Base-by-base conservation (phyloP, 139 green algal genomes). In the Tetradesmus obliquus region DNA sequence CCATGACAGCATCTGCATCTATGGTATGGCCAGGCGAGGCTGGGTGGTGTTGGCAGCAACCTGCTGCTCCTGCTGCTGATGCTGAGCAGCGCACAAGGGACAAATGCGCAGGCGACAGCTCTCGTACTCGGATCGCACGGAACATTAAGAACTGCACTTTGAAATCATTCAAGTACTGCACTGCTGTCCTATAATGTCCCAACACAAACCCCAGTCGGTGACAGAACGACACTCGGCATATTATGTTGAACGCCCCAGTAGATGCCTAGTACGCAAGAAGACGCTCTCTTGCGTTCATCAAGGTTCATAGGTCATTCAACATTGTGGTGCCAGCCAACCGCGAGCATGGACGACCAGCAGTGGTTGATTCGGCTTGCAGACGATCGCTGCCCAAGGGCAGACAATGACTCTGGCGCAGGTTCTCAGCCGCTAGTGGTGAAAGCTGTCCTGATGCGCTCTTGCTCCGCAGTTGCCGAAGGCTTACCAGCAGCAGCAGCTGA, bases 1-100 rank as follows among this genome's bases (percentile, higher is more conserved):
- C 60, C 84, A 82, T 13, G 60, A 81, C 32, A 89, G 32, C 84
- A 89, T 45, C 74, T 53, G 24, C 74, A 82, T 82, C 15, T 3
- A n/a, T 7, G 5, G 66, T 76, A 6, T 19, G 15, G 7, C 1
- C 17, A 19, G n/a, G 66, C 32, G 32, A 45, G 32, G 32, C 32
- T 45, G 32, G 32, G 32, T 76, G 66, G 8, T 76, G 66, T 13
- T 76, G 66, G 66, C 66, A 76, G n/a, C 15, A 24, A 19, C 15
- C 66, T 76, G 8, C 66, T 76, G 66, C 66, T 24, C n/a, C n/a
- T 76, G 66, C 66, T 76, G 66, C 66, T 5, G 66, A 24, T 76
- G 66, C 32, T 45, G 32, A 45, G 32, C 32, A 45, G 32, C 0
- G 32, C 32, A 45, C 32, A 45, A 45, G 32, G 32, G 32, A 45